A percentile compares a stretch with the other conserved stretches of the same genome.
phyloP scores from a whole-genome alignment of 805 yeast species.

The Lipomyces chichibuensis region DNA sequence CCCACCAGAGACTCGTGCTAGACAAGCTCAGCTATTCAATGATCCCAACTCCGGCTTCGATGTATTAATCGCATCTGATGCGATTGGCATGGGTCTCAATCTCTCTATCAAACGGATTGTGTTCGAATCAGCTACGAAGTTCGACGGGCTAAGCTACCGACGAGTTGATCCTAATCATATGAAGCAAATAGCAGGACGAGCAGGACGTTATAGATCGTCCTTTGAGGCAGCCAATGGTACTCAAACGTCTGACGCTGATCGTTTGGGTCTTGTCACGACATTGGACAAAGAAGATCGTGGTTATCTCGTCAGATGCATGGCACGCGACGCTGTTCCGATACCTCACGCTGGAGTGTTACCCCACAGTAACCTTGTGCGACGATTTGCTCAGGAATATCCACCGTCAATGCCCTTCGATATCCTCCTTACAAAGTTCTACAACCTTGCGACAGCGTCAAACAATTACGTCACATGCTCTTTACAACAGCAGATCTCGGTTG shows the following conservation, averaged over 20 bases:
- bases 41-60: slow-evolving; percentile 66
- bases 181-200: slow-evolving; percentile 95
- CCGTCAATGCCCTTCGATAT: slow-evolving; percentile 51
- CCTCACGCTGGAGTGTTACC: slow-evolving; percentile 78
- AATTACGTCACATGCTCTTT: slow-evolving; percentile 49
- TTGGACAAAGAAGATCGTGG: slow-evolving; percentile 30
- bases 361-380: slow-evolving; percentile 67
- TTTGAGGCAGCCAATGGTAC: slow-evolving; percentile 20
- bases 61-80: slow-evolving; percentile 92
- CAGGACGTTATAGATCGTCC: slow-evolving; percentile 67
- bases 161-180: slow-evolving; percentile 64
- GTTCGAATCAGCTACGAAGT: slow-evolving; percentile 69
- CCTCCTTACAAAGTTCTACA: slow-evolving; percentile 55
- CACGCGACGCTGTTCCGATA: slow-evolving; percentile 56
- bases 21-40: slow-evolving; percentile 81
- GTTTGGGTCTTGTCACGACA: slow-evolving; percentile 40
- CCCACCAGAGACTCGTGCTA: slow-evolving; percentile 91
- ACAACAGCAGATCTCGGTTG: slow-evolving; percentile 47
- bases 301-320: slow-evolving; percentile 53
- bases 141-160: slow-evolving; percentile 60
- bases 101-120: slow-evolving; percentile 76
- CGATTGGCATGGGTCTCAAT: slow-evolving; percentile 96
- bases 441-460: slow-evolving; percentile 44
- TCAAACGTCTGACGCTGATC: slow-evolving; percentile 7
- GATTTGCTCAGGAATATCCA: slow-evolving; percentile 64